These are phyloP conservation scores for Phallus indusiatus DNA, from an alignment of 768 basidiomycete genomes.

Conservation along the genomic window DNA sequence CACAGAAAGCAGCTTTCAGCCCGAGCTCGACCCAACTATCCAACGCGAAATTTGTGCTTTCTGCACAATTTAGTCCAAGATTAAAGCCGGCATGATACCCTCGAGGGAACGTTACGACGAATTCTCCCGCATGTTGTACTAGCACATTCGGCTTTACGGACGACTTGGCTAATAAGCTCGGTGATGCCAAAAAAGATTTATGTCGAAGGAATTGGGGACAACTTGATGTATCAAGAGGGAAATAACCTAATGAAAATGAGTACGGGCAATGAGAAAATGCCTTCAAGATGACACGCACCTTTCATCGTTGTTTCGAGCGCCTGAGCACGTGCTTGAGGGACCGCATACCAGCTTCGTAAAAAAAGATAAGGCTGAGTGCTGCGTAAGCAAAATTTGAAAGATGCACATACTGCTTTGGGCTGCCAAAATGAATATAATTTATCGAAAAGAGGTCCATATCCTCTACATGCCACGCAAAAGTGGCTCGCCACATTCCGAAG, in stretches of 20 bases:
- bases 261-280: not conserved
- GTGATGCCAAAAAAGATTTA: conserved; percentile 92
- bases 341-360: conserved; percentile 70
- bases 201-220: conserved; percentile 95
- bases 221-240: conserved; percentile 73
- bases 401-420: conserved; percentile 54
- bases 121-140: conserved; percentile 91
- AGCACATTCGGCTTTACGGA: conserved; percentile 77
- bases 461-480: conserved; percentile 99
- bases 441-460: conserved; percentile 99
- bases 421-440: conserved; percentile 98
- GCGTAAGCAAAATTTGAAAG: not conserved
- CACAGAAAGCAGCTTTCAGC: conserved; percentile 64
- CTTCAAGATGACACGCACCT: conserved; percentile 32
- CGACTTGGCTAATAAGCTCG: conserved; percentile 66
- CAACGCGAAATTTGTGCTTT: conserved; percentile 93
- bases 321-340: conserved; percentile 77
- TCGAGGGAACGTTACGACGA: conserved; percentile 89
- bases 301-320: conserved; percentile 87
- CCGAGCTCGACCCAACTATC: conserved; percentile 92
- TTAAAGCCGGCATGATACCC: conserved; percentile 99
- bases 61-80: conserved; percentile 91
- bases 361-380: conserved; percentile 16
- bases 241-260: conserved; percentile 50
- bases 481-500: conserved; percentile 99